Conservation (phyloP, 129 eudicot species). For the Apium graveolens region DNA sequence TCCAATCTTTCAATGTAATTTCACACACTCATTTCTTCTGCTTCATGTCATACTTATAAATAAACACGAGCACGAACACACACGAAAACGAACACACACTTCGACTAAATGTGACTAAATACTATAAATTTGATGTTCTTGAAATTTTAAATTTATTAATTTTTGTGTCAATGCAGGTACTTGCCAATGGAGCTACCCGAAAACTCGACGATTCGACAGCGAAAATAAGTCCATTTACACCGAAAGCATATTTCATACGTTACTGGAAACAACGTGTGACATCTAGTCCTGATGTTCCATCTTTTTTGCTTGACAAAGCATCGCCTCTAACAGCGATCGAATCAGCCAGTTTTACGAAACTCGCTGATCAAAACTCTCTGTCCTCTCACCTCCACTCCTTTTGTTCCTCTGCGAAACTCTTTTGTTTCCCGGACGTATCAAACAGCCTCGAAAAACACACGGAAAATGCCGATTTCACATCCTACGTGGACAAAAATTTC, state of each 20-base stretch:
- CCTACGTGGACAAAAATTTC: constrained; percentile 19
- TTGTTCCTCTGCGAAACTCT: constrained; percentile 17
- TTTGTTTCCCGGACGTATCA: constrained; percentile 13
- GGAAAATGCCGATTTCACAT: background rate
- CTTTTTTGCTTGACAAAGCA: constrained; percentile 30
- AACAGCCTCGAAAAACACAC: constrained; percentile 4
- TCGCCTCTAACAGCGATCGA: constrained; percentile 31
- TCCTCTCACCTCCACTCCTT: constrained; percentile 7
- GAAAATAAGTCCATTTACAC: constrained; percentile 26
- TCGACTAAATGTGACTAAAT: background rate
- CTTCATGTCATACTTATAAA: background rate
- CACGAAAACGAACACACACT: too few species aligned
- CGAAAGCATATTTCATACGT: constrained; percentile 21
- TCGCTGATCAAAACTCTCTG: constrained; percentile 17
- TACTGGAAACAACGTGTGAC: constrained; percentile 36
- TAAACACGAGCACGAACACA: too few species aligned
- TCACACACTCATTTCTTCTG: background rate
- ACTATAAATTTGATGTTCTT: background rate
- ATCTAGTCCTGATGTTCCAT: constrained; percentile 21
- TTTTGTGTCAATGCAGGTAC: constrained; percentile 1
- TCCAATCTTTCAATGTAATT: background rate
- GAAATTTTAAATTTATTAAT: background rate
- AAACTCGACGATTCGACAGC: background rate
- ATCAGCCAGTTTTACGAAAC: constrained; percentile 20
- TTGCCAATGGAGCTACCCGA: background rate